Base-by-base conservation (phyloP, 1,139 yeast genomes). In the Debaryomyces fabryi region DNA sequence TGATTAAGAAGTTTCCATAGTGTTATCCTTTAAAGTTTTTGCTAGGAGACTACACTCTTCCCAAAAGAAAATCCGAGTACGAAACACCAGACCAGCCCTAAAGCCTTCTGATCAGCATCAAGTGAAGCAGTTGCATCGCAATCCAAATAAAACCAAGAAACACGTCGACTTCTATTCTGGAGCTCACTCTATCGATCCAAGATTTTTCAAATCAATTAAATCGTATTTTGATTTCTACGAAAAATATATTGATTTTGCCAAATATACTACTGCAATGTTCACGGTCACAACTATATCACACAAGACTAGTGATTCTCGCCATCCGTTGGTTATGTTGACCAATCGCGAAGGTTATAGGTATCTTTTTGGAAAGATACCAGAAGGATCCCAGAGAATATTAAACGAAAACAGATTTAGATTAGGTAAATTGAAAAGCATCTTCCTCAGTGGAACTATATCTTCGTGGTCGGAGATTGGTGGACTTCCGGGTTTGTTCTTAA, bases 401-500 rank as follows among this genome's bases (percentile, higher is more conserved):
- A 79, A 79, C 50, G 86, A 83, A 50, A 73, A 77, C 52, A 77
- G 79, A 45, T 64, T 83, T 21, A 72, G 79, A 52, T 68, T 84
- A 18, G 78, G 78, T 39, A 84, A 81, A 54, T 68, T 90, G 32
- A 76, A 80, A 47, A 81, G 83, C 29, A 73, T 92, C 2, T 91
- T 89, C 58, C 60, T 92, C 6, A 84, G 96, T 0, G 99, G 99
- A 1, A 73, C 72, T 12, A 56, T 88, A 12, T 71, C 76, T 45
- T 53, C 68, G 10, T 92, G 97, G 97, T 67, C 78, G 6, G 78
- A 85, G 20, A 71, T 91, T 5, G 92, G 96, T 10, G 99, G 99
- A 0, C 67, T 93, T 10, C 97, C 98, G 0, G 99, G 99, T 0
- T 70, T 90, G 57, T 81, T 92, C 46, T 69, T 93, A 48, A 90